Base-by-base conservation (phyloP, 2,329 filamentous ascomycete species). In the Exophiala dermatitidis region DNA sequence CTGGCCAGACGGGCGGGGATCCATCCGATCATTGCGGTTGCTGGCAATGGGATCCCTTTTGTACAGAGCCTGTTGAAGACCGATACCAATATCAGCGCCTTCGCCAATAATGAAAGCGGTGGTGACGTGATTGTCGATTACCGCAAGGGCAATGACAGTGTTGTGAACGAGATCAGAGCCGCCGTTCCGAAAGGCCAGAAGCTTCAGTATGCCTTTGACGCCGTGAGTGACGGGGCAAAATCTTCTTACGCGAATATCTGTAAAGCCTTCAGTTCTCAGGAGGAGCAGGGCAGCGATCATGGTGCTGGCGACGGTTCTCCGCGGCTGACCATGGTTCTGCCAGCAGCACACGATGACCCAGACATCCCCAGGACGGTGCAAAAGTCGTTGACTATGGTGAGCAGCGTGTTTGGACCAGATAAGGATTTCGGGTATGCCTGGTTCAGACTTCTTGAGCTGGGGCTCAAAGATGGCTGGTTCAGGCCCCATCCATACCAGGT, bases 61-160 rank as follows among this genome's bases (percentile, higher is more conserved):
- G 79, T 83, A 2, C 70, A 77, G 63, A 65, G 62, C 0, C 67
- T 82, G 32, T 73, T 84, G 50, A 76, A 81, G 62, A 64, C 12
- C 19, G 19, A 19, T 19, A 19, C 19, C 19, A 1, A 19, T 19
- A 19, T 19, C 19, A 19, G 19, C 19, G 19, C 19, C 19, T 19
- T 19, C 19, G 19, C 19, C 19, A 19, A 19, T 19, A 36, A 36
- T 36, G n/a, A 36, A n/a, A 29, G 31, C 8, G 78, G 77, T 61
- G 80, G 81, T 30, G 81, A 84, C 62, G 67, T 70, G 1, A 68
- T 84, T 10, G 64, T 85, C 51, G 81, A 85, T 68, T 84, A 84
- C 66, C 77, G 81, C 32, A 63, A 71, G 0, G 81, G 81, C 7
- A 71, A 78, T 51, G 76, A 77, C 68, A 65, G 1, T 64, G 70